Percentiles rank a stretch among this genome's conserved stretches.
These are phyloP conservation scores for Linum tenue DNA, from an alignment of 345 rosid genomes.

Conservation along the genomic window DNA sequence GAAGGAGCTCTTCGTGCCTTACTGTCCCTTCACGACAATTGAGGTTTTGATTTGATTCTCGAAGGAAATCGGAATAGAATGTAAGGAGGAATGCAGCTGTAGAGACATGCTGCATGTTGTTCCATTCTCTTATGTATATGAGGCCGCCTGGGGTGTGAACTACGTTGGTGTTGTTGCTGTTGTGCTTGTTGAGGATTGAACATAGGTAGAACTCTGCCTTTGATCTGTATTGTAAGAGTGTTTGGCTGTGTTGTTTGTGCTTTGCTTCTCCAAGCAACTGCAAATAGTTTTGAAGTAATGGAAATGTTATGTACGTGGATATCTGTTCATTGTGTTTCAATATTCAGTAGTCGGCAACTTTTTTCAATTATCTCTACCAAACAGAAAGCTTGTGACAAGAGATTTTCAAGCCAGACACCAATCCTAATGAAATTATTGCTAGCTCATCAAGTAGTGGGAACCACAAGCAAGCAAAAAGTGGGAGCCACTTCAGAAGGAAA, in stretches of 20 bases:
- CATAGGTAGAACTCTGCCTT: slow-evolving; percentile 80
- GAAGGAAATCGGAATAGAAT: slow-evolving; percentile 58
- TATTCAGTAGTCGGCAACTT: too few species aligned
- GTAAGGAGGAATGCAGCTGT: slow-evolving; percentile 73
- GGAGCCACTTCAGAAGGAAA: too few species aligned
- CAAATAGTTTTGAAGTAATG: neutral
- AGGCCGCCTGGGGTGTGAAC: slow-evolving; percentile 67
- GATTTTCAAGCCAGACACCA: too few species aligned
- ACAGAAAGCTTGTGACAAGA: too few species aligned
- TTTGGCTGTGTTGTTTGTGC: slow-evolving; percentile 32
- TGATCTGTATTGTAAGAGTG: slow-evolving; percentile 45
- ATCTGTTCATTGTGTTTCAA: too few species aligned
- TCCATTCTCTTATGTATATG: slow-evolving; percentile 79
- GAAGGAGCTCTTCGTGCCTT: slow-evolving; percentile 36
- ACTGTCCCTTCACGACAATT: slow-evolving; percentile 35
- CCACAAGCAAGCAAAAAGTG: too few species aligned
- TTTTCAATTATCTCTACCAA: too few species aligned
- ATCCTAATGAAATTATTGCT: too few species aligned
- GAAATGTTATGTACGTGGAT: neutral
- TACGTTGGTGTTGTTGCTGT: slow-evolving; percentile 35
- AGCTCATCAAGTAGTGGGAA: too few species aligned
- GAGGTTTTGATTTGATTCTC: slow-evolving; percentile 28
- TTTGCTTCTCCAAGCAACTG: slow-evolving; percentile 49
- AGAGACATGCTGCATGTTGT: slow-evolving; percentile 92
- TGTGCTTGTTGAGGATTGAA: slow-evolving; percentile 66